Evolutionary conservation across 108 stramenopile species (phyloP).

Genomic region (Asterionellopsis glacialis): DNA sequence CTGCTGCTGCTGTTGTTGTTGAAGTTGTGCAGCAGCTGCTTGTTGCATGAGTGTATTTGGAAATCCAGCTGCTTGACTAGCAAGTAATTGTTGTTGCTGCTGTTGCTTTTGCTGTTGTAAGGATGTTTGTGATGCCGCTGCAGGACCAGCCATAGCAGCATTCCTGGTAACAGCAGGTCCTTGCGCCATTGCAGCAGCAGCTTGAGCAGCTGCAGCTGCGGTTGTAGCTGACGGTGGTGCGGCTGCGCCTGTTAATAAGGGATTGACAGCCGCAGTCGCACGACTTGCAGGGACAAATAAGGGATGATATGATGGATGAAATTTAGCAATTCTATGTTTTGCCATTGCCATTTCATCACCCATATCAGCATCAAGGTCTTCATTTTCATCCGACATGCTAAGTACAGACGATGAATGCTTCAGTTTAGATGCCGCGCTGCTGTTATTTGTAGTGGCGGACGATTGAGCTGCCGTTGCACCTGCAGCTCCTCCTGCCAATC

Average conservation of each 20-base stretch:
- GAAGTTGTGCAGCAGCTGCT: constrained; percentile 7
- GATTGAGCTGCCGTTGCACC: background rate
- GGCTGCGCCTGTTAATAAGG: no score
- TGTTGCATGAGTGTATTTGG: background rate
- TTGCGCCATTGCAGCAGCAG: no score
- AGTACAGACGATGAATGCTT: background rate
- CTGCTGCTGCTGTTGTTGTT: constrained; percentile 5
- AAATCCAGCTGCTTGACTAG: background rate
- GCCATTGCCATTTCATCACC: background rate
- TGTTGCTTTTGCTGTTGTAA: background rate
- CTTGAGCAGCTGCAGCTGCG: no score
- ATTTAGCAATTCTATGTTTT: constrained; percentile 25
- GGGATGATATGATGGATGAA: constrained; percentile 26
- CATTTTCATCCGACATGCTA: background rate
- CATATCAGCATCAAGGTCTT: constrained; percentile 1
- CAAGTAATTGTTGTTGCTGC: background rate
- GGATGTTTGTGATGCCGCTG: background rate
- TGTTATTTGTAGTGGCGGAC: background rate
- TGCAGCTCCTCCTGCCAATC: no score
- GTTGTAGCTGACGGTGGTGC: no score
- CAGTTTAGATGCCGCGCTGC: background rate
- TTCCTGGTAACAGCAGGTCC: background rate
- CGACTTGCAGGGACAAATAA: background rate
- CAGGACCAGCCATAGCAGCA: background rate
- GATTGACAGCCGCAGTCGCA: no score